Evolutionary conservation across 371 early-diverging fungal species (phyloP).

Genomic region (Mucor circinelloides): DNA sequence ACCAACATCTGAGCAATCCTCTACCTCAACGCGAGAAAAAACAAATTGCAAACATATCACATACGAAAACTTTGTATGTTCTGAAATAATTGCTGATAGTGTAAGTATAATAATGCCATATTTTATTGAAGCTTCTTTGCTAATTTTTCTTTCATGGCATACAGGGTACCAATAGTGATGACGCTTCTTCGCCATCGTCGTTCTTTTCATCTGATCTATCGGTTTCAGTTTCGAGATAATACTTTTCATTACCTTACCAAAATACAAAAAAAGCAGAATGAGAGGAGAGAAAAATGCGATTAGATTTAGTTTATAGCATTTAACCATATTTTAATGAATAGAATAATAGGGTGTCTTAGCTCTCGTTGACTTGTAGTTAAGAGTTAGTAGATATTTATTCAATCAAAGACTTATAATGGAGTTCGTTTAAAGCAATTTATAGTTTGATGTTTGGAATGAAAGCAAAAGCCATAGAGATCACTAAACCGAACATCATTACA

Average conservation of each 20-base stretch:
- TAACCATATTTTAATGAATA: constrained; percentile 17
- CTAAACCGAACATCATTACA: constrained; percentile 9
- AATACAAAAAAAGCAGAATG: too few relatives aligned
- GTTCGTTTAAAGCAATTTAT: constrained; percentile 13
- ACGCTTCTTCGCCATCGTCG: constrained; percentile 18
- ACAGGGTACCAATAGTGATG: constrained; percentile 15
- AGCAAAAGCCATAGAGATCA: too few relatives aligned
- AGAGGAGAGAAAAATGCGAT: too few relatives aligned
- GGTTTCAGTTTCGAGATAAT: too few relatives aligned
- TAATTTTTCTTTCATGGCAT: constrained; percentile 16
- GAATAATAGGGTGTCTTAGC: constrained; percentile 13
- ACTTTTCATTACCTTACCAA: too few relatives aligned
- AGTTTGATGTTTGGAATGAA: constrained; percentile 11
- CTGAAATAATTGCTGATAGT: constrained; percentile 22
- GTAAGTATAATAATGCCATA: constrained; percentile 18
- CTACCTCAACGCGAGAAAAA: constrained; percentile 15
- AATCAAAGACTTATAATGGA: constrained; percentile 9
- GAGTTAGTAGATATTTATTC: constrained; percentile 14
- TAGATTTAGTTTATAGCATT: constrained; percentile 21
- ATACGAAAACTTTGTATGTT: constrained; percentile 15
- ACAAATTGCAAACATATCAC: constrained; percentile 7
- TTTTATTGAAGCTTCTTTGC: constrained; percentile 9
- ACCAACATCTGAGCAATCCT: constrained; percentile 6
- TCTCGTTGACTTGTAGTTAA: constrained; percentile 13
- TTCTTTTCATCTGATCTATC: constrained; percentile 21